A percentile compares a stretch with the other conserved stretches of the same genome.
These are phyloP conservation scores for Eucalyptus sp. DNA, from an alignment of 345 rosid species.

Conservation along the genomic window DNA sequence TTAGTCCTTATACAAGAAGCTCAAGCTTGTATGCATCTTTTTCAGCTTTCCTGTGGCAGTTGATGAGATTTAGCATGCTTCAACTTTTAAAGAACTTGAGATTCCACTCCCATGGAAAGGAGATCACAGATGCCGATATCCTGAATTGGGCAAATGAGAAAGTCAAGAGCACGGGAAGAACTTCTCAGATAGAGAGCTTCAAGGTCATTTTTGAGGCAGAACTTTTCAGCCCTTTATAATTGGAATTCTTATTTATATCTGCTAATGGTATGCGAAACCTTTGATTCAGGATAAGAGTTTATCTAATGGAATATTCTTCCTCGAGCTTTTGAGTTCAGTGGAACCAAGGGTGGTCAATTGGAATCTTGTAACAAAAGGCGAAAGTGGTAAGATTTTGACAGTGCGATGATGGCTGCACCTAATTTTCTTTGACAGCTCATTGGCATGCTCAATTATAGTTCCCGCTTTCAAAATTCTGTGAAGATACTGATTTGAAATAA, in stretches of 20 bases:
- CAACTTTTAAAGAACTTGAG: slow-evolving; percentile 81
- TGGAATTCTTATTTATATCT: background rate
- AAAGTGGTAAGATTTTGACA: slow-evolving; percentile 41
- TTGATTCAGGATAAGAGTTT: slow-evolving; percentile 69
- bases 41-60: slow-evolving; percentile 86
- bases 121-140: slow-evolving; percentile 69
- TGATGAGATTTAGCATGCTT: slow-evolving; percentile 88
- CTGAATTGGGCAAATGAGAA: slow-evolving; percentile 69
- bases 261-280: background rate
- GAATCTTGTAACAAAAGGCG: slow-evolving; percentile 95
- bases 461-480: background rate
- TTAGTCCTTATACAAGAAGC: background rate
- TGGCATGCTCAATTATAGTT: background rate
- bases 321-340: slow-evolving; percentile 76
- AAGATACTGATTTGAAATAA: background rate
- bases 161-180: slow-evolving; percentile 51
- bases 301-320: slow-evolving; percentile 74
- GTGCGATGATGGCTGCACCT: background rate
- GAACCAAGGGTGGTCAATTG: slow-evolving; percentile 97
- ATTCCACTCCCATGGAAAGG: slow-evolving; percentile 67
- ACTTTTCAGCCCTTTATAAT: background rate
- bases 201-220: slow-evolving; percentile 34
- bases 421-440: background rate
- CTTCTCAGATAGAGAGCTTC: slow-evolving; percentile 56
- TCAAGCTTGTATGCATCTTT: background rate